phyloP scores from a whole-genome alignment of 1,139 yeast species.

The Blastobotrys raffinosifermentans region DNA sequence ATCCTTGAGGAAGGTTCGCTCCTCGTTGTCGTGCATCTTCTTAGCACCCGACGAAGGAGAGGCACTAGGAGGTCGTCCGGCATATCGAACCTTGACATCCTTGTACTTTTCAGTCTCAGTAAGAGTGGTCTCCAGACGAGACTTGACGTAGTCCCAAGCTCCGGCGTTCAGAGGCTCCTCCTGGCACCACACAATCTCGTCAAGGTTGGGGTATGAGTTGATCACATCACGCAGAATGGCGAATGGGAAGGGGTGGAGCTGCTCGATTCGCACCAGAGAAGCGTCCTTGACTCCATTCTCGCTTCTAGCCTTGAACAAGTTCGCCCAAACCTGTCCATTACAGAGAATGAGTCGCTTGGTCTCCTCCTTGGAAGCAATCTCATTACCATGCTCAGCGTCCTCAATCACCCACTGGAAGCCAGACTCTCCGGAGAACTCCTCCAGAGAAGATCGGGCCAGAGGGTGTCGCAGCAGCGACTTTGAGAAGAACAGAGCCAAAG shows the following conservation, averaged over 20 bases:
- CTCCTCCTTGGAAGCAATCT: slow-evolving; percentile 71
- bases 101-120: slow-evolving; percentile 66
- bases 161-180: slow-evolving; percentile 99
- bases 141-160: slow-evolving; percentile 69
- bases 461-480: slow-evolving; percentile 96
- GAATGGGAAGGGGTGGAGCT: slow-evolving; percentile 98
- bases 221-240: slow-evolving; percentile 85
- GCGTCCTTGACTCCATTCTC: slow-evolving; percentile 69
- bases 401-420: slow-evolving; percentile 95
- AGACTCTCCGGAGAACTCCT: slow-evolving; percentile 86
- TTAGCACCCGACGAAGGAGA: slow-evolving; percentile 98
- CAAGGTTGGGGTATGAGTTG: slow-evolving; percentile 70
- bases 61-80: slow-evolving; percentile 98
- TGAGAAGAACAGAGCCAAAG: slow-evolving; percentile 82
- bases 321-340: slow-evolving; percentile 92
- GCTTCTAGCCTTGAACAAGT: slow-evolving; percentile 84
- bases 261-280: slow-evolving; percentile 87
- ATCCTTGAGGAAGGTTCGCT: slow-evolving; percentile 75
- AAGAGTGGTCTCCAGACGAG: slow-evolving; percentile 73
- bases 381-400: slow-evolving; percentile 75
- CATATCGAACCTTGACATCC: slow-evolving; percentile 63
- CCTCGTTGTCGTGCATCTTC: slow-evolving; percentile 82
- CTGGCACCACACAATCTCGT: slow-evolving; percentile 95
- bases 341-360: slow-evolving; percentile 82
- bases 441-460: slow-evolving; percentile 78